Evolutionary conservation across 2,329 filamentous ascomycete genomes (phyloP).

Genomic region (Pestalotiopsis fici): DNA sequence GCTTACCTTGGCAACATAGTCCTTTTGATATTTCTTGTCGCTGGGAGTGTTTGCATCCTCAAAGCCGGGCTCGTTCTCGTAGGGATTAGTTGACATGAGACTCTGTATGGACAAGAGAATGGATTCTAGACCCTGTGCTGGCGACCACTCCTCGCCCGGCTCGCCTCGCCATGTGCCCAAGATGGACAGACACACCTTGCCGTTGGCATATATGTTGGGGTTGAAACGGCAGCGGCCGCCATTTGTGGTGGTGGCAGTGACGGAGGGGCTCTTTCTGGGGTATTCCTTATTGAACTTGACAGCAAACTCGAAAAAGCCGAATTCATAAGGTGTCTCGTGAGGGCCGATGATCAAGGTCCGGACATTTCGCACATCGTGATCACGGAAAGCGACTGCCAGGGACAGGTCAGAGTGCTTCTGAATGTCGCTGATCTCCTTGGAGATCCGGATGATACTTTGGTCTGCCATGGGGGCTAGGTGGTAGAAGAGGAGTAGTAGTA

Average conservation of each 20-base stretch:
- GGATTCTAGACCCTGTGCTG: slow-evolving; percentile 91
- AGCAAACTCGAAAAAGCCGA: slow-evolving; percentile 92
- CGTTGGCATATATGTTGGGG: slow-evolving; percentile 90
- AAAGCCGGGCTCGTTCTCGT: slow-evolving; percentile 94
- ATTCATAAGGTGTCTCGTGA: slow-evolving; percentile 93
- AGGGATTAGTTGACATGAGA: slow-evolving; percentile 90
- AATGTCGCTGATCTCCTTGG: slow-evolving; percentile 85
- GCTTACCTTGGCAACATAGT: slow-evolving; percentile 77
- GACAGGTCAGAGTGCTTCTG: slow-evolving; percentile 84
- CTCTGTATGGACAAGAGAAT: slow-evolving; percentile 95
- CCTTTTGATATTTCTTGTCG: slow-evolving; percentile 73
- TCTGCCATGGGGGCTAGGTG: slow-evolving; percentile 68
- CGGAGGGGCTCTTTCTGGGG: slow-evolving; percentile 65
- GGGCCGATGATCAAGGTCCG: slow-evolving; percentile 89
- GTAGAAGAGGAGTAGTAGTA: too few species aligned
- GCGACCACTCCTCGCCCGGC: slow-evolving; percentile 91
- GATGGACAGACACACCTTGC: slow-evolving; percentile 94
- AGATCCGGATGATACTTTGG: slow-evolving; percentile 86
- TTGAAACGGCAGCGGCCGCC: slow-evolving; percentile 88
- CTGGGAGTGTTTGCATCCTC: slow-evolving; percentile 69
- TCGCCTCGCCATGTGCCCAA: slow-evolving; percentile 94
- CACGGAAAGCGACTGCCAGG: slow-evolving; percentile 82
- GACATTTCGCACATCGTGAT: slow-evolving; percentile 86
- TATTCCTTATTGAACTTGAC: slow-evolving; percentile 85
- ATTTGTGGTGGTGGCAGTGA: slow-evolving; percentile 81